phyloP scores from a whole-genome alignment of 2,329 filamentous ascomycete species.

The Aureobasidium uvarum region DNA sequence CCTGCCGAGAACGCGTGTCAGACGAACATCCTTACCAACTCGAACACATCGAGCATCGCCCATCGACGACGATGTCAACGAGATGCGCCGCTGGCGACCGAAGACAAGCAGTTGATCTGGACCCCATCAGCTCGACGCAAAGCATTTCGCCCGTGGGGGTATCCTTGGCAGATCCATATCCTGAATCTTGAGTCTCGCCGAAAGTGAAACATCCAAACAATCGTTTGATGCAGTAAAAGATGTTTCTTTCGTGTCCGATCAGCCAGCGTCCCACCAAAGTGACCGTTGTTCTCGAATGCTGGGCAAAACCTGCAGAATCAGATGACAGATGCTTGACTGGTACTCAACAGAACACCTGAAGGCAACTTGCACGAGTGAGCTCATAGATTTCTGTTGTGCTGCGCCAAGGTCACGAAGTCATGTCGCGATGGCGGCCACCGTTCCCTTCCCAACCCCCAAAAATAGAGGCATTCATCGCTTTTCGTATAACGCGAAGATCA shows the following conservation, averaged over 20 bases:
- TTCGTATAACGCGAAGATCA: no score
- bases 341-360: slow-evolving; percentile 10
- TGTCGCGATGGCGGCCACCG: not conserved
- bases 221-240: not conserved
- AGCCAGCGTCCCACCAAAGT: not conserved
- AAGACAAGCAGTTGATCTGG: not conserved
- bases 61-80: not conserved
- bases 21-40: not conserved
- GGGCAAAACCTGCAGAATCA: not conserved
- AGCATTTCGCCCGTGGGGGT: slow-evolving; percentile 10
- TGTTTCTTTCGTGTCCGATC: not conserved
- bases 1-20: slow-evolving; percentile 13
- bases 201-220: not conserved
- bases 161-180: slow-evolving; percentile 7
- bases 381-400: not conserved
- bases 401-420: not conserved
- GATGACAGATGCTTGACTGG: not conserved
- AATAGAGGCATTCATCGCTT: not conserved
- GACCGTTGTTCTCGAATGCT: not conserved
- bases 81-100: not conserved
- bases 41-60: not conserved
- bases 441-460: not conserved
- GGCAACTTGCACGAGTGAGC: not conserved
- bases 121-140: not conserved
- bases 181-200: slow-evolving; percentile 12